Percentiles rank a stretch among this genome's conserved stretches.
Evolutionary conservation across 129 eudicot species (phyloP).

Genomic region (Centaurea solstitialis): DNA sequence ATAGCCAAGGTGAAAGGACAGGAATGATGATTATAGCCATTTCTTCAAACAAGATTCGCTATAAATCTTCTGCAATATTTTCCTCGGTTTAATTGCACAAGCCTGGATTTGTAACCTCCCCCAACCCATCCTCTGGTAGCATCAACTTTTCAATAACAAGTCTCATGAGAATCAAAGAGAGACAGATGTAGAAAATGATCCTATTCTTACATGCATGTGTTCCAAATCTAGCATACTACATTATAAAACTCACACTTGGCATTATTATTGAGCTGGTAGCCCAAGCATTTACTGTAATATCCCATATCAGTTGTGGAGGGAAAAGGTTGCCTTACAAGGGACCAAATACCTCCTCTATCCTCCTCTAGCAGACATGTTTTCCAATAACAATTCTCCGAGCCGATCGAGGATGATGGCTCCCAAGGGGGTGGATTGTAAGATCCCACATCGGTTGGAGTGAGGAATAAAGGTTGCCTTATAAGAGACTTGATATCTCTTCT

Average conservation of each 20-base stretch:
- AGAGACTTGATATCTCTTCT: background rate
- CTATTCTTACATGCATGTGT: background rate
- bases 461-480: background rate
- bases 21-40: background rate
- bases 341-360: too few species aligned
- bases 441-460: background rate
- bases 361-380: too few species aligned
- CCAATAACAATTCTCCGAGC: too few species aligned
- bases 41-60: background rate
- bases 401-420: background rate
- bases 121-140: background rate
- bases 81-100: background rate
- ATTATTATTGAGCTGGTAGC: background rate
- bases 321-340: background rate
- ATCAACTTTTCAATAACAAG: background rate
- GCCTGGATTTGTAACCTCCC: background rate
- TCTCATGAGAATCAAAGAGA: background rate
- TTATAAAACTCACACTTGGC: background rate
- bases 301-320: background rate
- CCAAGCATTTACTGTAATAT: background rate
- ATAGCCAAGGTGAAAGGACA: background rate
- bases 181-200: background rate
- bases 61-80: constrained; percentile 1
- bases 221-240: background rate
- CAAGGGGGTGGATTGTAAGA: background rate